Percentiles rank a stretch among this genome's conserved stretches.
Conservation (phyloP, 192 early-diverging fungal genomes). For the Gaertneriomyces semiglobifer region DNA sequence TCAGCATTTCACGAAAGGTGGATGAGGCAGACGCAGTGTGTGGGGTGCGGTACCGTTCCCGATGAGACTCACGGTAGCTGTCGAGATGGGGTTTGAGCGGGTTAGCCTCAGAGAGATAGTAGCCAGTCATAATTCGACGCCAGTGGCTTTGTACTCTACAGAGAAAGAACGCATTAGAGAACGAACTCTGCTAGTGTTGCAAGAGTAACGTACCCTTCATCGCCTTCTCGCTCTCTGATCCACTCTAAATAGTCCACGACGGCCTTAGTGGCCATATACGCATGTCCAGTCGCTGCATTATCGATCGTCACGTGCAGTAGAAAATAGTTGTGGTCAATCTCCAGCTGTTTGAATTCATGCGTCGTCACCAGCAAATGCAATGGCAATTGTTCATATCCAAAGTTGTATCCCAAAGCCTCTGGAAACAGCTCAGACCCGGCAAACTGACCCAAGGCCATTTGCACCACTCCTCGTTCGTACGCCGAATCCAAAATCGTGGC, state of each 20-base stretch:
- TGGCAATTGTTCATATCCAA: conserved; percentile 25
- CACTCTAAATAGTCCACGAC: conserved; percentile 20
- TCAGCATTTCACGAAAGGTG: conserved; percentile 6
- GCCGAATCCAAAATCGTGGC: background rate
- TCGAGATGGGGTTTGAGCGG: conserved; percentile 11
- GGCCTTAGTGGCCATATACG: conserved; percentile 15
- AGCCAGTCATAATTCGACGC: conserved; percentile 21
- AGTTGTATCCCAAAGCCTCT: conserved; percentile 23
- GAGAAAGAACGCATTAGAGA: background rate
- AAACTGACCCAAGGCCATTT: conserved; percentile 21
- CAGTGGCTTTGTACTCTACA: conserved; percentile 16
- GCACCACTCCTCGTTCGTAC: conserved; percentile 9
- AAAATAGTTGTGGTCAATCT: conserved; percentile 20
- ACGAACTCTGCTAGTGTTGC: background rate
- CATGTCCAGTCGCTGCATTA: conserved; percentile 24
- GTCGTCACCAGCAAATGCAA: conserved; percentile 17
- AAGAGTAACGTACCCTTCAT: background rate
- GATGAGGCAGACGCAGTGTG: conserved; percentile 2
- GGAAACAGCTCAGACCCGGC: conserved; percentile 11
- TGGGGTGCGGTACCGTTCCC: background rate
- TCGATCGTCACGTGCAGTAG: conserved; percentile 22
- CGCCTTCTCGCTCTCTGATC: background rate
- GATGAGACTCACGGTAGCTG: background rate
- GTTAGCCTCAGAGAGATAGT: conserved; percentile 14
- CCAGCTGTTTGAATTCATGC: conserved; percentile 11